Base-by-base conservation (phyloP, 108 stramenopile species). In the Epithemia pelagica region DNA sequence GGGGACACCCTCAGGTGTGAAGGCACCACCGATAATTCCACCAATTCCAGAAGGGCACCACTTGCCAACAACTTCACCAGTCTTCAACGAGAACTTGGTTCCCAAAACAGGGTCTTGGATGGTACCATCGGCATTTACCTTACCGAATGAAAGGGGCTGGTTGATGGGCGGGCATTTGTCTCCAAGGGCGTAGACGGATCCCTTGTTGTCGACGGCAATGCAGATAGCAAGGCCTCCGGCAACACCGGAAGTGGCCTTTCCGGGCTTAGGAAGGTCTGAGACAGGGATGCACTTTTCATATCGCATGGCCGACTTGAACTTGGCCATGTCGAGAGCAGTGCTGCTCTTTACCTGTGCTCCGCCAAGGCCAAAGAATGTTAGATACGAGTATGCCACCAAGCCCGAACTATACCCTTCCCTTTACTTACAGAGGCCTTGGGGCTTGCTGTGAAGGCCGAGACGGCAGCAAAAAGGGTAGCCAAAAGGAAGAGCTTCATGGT, bases 141-240 rank as follows among this genome's bases (percentile, higher is more conserved):
- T 90, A 62, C 96, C 94, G 79, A 94, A 93, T 27, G 91, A 92
- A 67, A 96, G 88, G 61, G 96, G 96, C 78, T 94, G 93, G 90
- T 92, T 92, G 74, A 96, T 78, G 37, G 93, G 94, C 26, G 96
- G 96, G 90, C 95, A 97, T 80, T 95, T 97, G 82, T 97, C 95
- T 52, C 94, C 95, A 53, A 96, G 87, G 61, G 94, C 95, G 69
- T 83, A 97, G 58, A 97, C 87, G 57, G 86, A 78, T 74, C 96
- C 95, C 76, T 83, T 82, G n/a, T 76, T 77, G 81, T 95, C 95
- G 63, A 96, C 96, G 62, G 95, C 96, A 64, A 97, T 89, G 88
- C 94, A 95, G 78, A 97, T 96, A 59, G 94, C 94, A 80, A 95
- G 94, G 28, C 94, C 94, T 61, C 86, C 94, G 32, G 90, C 90